Evolutionary conservation across 176 grass and related monocot genomes (phyloP).

Genomic region (Aegilops tauschii): DNA sequence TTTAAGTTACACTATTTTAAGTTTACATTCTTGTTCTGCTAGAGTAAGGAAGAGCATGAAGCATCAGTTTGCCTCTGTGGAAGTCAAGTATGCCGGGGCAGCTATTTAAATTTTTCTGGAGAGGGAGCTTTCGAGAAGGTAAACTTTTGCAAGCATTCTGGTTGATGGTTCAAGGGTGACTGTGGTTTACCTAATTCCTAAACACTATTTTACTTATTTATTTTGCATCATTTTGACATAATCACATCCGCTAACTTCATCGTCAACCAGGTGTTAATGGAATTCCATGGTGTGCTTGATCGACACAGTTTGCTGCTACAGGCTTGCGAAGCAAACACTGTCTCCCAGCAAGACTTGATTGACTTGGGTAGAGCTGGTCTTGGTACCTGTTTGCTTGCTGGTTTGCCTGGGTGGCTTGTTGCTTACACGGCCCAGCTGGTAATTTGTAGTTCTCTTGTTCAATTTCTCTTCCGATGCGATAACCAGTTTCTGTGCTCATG

Average conservation of each 20-base stretch:
- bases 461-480: constrained; percentile 26
- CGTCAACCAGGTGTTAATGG: constrained; percentile 76
- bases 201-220: not conserved
- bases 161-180: constrained; percentile 17
- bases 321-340: constrained; percentile 86
- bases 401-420: constrained; percentile 93
- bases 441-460: constrained; percentile 38
- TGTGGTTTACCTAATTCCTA: constrained; percentile 16
- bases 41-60: constrained; percentile 99
- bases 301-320: constrained; percentile 85
- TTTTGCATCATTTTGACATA: constrained; percentile 22
- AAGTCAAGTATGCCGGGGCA: constrained; percentile 96
- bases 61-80: constrained; percentile 94
- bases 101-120: constrained; percentile 95
- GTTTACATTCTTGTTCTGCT: constrained; percentile 33
- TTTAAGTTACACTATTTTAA: constrained; percentile 32
- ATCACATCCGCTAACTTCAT: constrained; percentile 9
- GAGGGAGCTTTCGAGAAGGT: constrained; percentile 99
- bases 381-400: constrained; percentile 93
- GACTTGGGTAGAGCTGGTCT: constrained; percentile 96
- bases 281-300: constrained; percentile 85
- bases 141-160: constrained; percentile 22
- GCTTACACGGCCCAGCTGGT: constrained; percentile 92
- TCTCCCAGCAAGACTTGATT: constrained; percentile 91
- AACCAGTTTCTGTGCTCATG: constrained; percentile 15